Conservation (phyloP, 2,329 filamentous ascomycete genomes). For the Hirsutella rhossiliensis region DNA sequence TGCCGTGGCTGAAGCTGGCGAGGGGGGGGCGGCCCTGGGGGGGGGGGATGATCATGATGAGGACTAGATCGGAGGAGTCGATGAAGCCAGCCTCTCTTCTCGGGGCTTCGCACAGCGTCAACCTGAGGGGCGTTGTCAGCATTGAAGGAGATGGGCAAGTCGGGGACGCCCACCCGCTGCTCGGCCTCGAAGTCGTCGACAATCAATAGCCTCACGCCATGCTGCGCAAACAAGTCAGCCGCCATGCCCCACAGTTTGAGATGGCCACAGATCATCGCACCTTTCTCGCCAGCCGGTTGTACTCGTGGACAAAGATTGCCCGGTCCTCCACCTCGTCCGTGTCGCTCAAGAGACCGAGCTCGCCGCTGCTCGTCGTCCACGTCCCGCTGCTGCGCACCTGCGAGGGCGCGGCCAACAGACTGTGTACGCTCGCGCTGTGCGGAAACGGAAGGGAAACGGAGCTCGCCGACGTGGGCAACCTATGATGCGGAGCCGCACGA, state of each 20-base stretch:
- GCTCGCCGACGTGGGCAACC: slow-evolving; percentile 12
- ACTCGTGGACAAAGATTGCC: slow-evolving; percentile 38
- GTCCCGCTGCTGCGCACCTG: slow-evolving; percentile 34
- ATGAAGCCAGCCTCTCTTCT: slow-evolving; percentile 25
- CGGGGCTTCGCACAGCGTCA: slow-evolving; percentile 8
- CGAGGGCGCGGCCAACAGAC: slow-evolving; percentile 8
- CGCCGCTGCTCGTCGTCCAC: slow-evolving; percentile 45
- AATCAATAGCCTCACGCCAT: slow-evolving; percentile 35
- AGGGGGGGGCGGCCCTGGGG: slow-evolving; percentile 2
- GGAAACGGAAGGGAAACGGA: slow-evolving; percentile 13
- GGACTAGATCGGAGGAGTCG: slow-evolving; percentile 19
- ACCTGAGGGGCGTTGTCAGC: slow-evolving; percentile 6
- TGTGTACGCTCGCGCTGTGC: slow-evolving; percentile 13
- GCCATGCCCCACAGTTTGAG: neutral
- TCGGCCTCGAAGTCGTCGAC: slow-evolving; percentile 21
- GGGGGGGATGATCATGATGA: slow-evolving; percentile 7
- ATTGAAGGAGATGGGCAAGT: neutral
- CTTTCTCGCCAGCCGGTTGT: slow-evolving; percentile 48
- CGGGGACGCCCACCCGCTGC: slow-evolving; percentile 2
- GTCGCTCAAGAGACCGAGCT: slow-evolving; percentile 32
- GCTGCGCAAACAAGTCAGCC: slow-evolving; percentile 21
- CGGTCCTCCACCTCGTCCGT: slow-evolving; percentile 37
- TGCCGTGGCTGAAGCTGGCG: slow-evolving; percentile 16
- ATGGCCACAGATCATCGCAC: slow-evolving; percentile 18
- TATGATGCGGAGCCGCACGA: slow-evolving; percentile 5